Evolutionary conservation across 2,329 filamentous ascomycete species (phyloP), one percentile per base, ranked within the genome.

Genomic region (Aspergillus terreus): DNA sequence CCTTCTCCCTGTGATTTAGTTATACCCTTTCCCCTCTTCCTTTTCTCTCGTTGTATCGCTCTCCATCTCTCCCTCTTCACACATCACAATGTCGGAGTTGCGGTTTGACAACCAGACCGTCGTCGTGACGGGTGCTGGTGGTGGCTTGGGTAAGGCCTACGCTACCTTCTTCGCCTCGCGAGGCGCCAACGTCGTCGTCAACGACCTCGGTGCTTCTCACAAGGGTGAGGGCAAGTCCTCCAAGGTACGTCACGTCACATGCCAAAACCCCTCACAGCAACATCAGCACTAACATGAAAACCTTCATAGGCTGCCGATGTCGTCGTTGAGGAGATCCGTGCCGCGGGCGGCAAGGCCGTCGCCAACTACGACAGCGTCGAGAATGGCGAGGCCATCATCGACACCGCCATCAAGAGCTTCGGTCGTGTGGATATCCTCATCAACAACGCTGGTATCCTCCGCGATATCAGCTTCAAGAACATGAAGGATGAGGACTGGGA

Each of bases 401-500:
- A 77, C 19, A 77, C 76, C 14, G 76, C 76, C 32, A 75, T 78
- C 57, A 72, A 76, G 63, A 67, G 65, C 56, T 78, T 77, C 51
- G 76, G 76, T 62, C 89, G 92, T 65, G 83, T 99, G 74, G 92
- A 99, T 72, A 79, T 99, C 58, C 85, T 99, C 64, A 87, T 99
- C 76, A 99, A 99, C 82, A 99, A 97, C 70, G 94, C 94, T 55
- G 92, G 94, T 67, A 97, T 97, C 68, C 81, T 96, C 54, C 87
- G 92, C 55, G 92, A 97, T 76, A 74, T 97, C 69, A 92, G 89
- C 81, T 97, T 99, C 80, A 96, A 96, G 83, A 97, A 97, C 77
- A 95, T 97, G 83, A 94, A 87, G 73, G 94, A 99, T 72, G 76
- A 87, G 69, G 94, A 99, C 73, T 99, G 94, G 94, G 92, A 99